These are phyloP conservation scores for Leccinum fuscescens DNA, from an alignment of 1,284 basidiomycete species.

Conservation along the genomic window DNA sequence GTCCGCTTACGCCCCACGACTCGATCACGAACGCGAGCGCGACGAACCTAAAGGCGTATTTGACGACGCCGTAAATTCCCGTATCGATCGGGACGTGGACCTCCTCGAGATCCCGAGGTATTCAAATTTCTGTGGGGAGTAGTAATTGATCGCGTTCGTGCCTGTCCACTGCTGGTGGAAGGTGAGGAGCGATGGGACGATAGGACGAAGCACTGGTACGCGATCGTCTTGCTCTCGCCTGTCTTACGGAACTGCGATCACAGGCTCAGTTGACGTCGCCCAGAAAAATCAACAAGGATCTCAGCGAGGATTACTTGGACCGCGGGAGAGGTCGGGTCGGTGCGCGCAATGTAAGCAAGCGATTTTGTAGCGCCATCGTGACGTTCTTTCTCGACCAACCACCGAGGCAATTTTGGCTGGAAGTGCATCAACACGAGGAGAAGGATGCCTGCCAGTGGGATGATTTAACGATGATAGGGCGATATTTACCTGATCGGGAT, in stretches of 20 bases:
- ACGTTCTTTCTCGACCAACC: constrained; percentile 54
- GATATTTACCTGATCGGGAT: constrained; percentile 38
- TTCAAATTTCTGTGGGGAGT: constrained; percentile 41
- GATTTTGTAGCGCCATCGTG: constrained; percentile 50
- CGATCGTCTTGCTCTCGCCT: constrained; percentile 43
- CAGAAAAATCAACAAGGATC: constrained; percentile 49
- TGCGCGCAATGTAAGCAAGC: constrained; percentile 47
- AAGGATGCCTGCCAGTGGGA: constrained; percentile 44
- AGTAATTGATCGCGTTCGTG: constrained; percentile 62
- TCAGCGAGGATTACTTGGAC: constrained; percentile 50
- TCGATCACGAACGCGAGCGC: constrained; percentile 46
- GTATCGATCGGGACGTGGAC: constrained; percentile 51
- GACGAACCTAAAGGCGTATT: constrained; percentile 43
- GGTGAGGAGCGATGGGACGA: constrained; percentile 41
- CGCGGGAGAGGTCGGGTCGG: constrained; percentile 37
- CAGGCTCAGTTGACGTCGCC: constrained; percentile 40
- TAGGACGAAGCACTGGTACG: constrained; percentile 51
- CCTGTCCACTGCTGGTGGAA: constrained; percentile 61
- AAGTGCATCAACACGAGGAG: constrained; percentile 49
- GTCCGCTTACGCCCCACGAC: constrained; percentile 46
- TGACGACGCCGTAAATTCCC: constrained; percentile 61
- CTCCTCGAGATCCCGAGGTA: constrained; percentile 54
- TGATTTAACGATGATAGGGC: constrained; percentile 51
- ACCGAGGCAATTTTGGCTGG: constrained; percentile 60
- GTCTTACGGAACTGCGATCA: constrained; percentile 40